Percentiles rank a stretch among this genome's conserved stretches.
Evolutionary conservation across 2,329 filamentous ascomycete genomes (phyloP).

Genomic region (Coniella lustricola): DNA sequence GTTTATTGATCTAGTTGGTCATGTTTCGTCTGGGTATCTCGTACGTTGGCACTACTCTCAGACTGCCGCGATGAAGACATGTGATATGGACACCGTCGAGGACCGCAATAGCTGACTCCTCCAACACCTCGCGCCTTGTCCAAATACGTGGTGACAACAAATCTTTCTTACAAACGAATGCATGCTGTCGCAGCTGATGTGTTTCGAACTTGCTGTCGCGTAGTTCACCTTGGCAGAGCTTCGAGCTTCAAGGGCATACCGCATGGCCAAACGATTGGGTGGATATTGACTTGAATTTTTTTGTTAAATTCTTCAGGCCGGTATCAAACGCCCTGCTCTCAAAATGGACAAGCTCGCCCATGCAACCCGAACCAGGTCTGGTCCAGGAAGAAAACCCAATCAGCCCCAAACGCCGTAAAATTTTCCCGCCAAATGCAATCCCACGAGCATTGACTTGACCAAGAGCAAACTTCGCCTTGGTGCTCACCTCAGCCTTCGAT

Average conservation of each 20-base stretch:
- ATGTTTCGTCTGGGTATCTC: too few species aligned
- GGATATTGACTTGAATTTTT: neutral
- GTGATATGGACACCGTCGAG: neutral
- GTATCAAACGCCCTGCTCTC: conserved; percentile 8
- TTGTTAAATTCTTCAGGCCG: neutral
- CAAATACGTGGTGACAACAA: too few species aligned
- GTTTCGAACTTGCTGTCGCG: neutral
- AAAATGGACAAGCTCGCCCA: neutral
- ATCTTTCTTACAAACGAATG: too few species aligned
- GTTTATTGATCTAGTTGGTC: neutral
- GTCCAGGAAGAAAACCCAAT: conserved; percentile 5
- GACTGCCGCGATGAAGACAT: too few species aligned
- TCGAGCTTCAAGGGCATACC: too few species aligned
- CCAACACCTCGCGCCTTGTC: too few species aligned
- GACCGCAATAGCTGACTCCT: neutral
- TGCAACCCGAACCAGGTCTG: conserved; percentile 1
- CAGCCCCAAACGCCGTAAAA: conserved; percentile 3
- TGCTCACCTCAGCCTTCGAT: too few species aligned
- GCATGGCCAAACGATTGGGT: neutral
- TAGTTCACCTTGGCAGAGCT: too few species aligned
- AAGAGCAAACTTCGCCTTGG: too few species aligned
- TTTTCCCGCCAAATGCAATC: conserved; percentile 8
- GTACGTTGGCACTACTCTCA: too few species aligned
- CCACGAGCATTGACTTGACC: conserved; percentile 6
- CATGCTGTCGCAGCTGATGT: neutral